These are phyloP conservation scores for Brachypodium distachyon DNA, from an alignment of 202 grass and related monocot genomes.

Conservation along the genomic window DNA sequence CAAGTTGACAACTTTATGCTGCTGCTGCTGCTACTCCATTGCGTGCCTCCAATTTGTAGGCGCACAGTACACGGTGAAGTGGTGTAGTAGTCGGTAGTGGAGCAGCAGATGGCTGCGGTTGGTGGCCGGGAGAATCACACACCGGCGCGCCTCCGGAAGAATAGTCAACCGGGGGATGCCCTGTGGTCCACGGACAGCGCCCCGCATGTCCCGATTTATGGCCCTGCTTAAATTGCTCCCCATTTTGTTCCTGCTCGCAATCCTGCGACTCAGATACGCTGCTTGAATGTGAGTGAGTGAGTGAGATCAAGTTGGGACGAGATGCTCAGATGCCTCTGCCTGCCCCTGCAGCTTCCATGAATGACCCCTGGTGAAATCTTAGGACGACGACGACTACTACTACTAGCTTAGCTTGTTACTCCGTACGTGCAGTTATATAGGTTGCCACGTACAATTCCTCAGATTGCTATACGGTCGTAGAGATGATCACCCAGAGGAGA, in stretches of 20 bases:
- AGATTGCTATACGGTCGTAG: neutral
- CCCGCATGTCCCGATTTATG: conserved; percentile 14
- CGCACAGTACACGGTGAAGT: neutral
- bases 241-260: neutral
- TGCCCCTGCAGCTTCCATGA: neutral
- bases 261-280: neutral
- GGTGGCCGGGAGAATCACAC: neutral
- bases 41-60: neutral
- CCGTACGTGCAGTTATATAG: too few relatives aligned
- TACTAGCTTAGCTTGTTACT: neutral
- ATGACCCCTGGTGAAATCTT: neutral
- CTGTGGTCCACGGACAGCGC: conserved; percentile 23
- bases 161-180: neutral
- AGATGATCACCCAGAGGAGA: too few relatives aligned
- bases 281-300: neutral
- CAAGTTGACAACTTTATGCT: neutral
- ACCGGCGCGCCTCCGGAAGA: neutral
- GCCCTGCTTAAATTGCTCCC: neutral
- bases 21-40: too few relatives aligned
- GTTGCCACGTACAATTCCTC: neutral
- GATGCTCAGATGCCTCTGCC: neutral
- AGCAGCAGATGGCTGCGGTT: neutral
- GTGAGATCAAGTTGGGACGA: neutral
- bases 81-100: neutral
- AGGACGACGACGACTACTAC: too few relatives aligned